These are phyloP conservation scores for Candida sp. DNA, from an alignment of 1,139 yeast species.

Conservation along the genomic window DNA sequence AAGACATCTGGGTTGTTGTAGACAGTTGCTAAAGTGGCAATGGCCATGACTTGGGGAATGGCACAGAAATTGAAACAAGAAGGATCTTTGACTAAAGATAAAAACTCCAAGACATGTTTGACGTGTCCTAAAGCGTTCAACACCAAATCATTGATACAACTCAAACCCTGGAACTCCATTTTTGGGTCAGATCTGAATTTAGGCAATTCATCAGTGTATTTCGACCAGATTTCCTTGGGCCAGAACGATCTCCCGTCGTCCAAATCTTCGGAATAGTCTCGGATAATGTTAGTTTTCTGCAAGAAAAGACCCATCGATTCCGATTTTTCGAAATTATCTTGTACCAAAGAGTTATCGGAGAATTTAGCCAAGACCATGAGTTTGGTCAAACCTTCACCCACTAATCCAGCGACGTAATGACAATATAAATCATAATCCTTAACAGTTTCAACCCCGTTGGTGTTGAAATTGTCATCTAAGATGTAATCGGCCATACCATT, in stretches of 20 bases:
- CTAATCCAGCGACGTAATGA: conserved; percentile 96
- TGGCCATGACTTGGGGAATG: conserved; percentile 98
- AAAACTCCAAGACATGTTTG: conserved; percentile 71
- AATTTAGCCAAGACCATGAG: conserved; percentile 70
- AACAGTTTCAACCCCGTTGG: conserved; percentile 73
- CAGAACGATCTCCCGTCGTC: conserved; percentile 93
- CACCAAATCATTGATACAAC: conserved; percentile 81
- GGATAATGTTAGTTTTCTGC: conserved; percentile 92
- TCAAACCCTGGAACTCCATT: conserved; percentile 50
- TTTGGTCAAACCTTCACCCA: conserved; percentile 92
- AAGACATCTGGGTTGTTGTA: conserved; percentile 79
- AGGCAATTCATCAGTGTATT: conserved; percentile 63
- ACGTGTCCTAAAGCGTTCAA: conserved; percentile 78
- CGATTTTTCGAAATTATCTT: conserved; percentile 54
- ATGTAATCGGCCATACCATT: conserved; percentile 98
- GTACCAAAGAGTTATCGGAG: conserved; percentile 48
- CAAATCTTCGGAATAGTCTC: conserved; percentile 93
- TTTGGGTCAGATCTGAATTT: conserved; percentile 49
- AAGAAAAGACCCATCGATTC: conserved; percentile 94
- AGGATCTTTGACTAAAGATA: conserved; percentile 76
- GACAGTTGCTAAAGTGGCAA: conserved; percentile 85
- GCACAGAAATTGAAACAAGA: conserved; percentile 90
- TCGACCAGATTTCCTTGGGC: conserved; percentile 93
- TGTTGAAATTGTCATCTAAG: conserved; percentile 71
- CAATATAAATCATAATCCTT: conserved; percentile 89